Base-by-base conservation (phyloP, 2,329 filamentous ascomycete genomes). In the Myriangium duriaei region DNA sequence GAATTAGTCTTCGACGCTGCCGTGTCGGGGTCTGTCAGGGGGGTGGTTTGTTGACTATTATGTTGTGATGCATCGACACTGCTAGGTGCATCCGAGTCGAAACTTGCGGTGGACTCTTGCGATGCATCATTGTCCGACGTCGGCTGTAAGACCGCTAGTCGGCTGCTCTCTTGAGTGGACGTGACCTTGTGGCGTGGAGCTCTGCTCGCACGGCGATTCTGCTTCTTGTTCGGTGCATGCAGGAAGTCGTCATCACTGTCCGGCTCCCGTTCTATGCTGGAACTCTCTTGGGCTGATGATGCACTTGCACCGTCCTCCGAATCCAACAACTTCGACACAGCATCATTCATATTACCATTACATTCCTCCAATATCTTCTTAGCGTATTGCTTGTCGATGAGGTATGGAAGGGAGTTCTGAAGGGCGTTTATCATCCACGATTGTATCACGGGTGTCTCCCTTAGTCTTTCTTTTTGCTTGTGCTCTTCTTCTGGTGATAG, bases 391-490 rank as follows among this genome's bases (percentile, higher is more conserved):
- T 65, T 64, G 46, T 71, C 65, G 30, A 63, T 61, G 36, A 64
- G 58, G 39, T 64, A 67, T 13, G 69, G 69, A 7, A 75, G 54
- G 3, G 66, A 66, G 45, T 64, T 63, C 36, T 62, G 56, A 5
- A 75, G 69, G 4, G 62, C 59, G 26, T 69, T 64, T 34, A 74
- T 67, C 58, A 71, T 71, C 70, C 69, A 74, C 2, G 68, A 65
- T 35, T 62, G 57, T 17, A 68, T 62, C 34, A 64, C 53, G 17
- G 60, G 61, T 51, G 47, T 53, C 31, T 56, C 52, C 38, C 54
- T 49, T 30, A 57, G 54, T 47, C 51, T 58, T 42, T 55, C 52
- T 42, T 54, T 53, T 42, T 59, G 56, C 30, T 50, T 53, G 34
- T 45, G 49, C 40, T 62, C 59, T 42, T 65, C 65, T 43, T 63